These are phyloP conservation scores for Mariannaea elegans DNA, from an alignment of 2,329 filamentous ascomycete species.

Conservation along the genomic window DNA sequence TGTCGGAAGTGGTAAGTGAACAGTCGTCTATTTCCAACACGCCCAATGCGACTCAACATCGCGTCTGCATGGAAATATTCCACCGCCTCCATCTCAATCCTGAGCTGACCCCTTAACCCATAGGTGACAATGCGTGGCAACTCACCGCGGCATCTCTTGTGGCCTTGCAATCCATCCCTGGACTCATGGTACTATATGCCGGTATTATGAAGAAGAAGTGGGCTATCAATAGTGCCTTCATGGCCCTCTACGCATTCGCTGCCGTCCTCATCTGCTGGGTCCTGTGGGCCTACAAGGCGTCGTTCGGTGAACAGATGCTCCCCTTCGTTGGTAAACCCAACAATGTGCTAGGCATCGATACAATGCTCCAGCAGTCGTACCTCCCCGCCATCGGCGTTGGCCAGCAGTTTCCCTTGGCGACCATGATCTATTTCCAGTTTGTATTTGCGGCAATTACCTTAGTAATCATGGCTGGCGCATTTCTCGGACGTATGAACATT, in stretches of 20 bases:
- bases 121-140: constrained; percentile 26
- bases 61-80: too few species aligned
- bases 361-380: constrained; percentile 23
- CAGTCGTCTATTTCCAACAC: neutral
- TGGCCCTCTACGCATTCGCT: constrained; percentile 25
- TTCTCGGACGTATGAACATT: constrained; percentile 26
- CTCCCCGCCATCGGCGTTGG: constrained; percentile 21
- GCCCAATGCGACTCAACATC: too few species aligned
- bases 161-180: constrained; percentile 21
- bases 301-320: constrained; percentile 22
- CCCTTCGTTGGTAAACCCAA: constrained; percentile 21
- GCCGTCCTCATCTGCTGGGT: constrained; percentile 24
- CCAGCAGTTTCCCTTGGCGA: constrained; percentile 20
- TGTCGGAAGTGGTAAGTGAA: constrained; percentile 13
- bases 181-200: constrained; percentile 21
- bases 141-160: constrained; percentile 24
- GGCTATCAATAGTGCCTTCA: constrained; percentile 27
- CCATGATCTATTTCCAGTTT: constrained; percentile 26
- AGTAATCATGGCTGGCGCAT: constrained; percentile 20
- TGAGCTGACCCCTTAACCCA: neutral
- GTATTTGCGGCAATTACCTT: constrained; percentile 26
- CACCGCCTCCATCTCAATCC: too few species aligned
- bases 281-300: constrained; percentile 24
- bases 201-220: constrained; percentile 25
- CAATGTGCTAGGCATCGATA: constrained; percentile 20